Conservation (phyloP, 306 rosid species). For the Erythrophleum fordii region DNA sequence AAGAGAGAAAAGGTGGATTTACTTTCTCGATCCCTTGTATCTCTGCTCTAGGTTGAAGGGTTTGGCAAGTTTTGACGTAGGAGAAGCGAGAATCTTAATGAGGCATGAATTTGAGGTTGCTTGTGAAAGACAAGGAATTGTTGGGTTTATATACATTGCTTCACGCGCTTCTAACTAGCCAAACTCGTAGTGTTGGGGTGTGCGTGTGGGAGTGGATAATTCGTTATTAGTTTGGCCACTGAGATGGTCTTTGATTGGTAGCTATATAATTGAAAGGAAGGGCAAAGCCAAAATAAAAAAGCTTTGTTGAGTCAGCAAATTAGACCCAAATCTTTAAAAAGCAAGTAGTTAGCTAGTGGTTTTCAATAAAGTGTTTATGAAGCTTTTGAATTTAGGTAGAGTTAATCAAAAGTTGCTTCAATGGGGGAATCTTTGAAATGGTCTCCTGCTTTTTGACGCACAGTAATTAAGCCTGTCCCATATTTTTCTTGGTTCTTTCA, state of each 20-base stretch:
- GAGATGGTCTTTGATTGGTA: not conserved
- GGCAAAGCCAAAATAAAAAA: not conserved
- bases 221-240: not conserved
- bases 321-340: not conserved
- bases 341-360: slow-evolving; percentile 4
- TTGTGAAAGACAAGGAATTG: not conserved
- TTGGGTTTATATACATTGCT: not conserved
- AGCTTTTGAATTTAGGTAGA: not conserved
- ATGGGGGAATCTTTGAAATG: not conserved
- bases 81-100: slow-evolving; percentile 1
- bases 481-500: not conserved
- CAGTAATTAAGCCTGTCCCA: not conserved
- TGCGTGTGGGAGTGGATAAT: slow-evolving; percentile 19
- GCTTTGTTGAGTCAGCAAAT: slow-evolving; percentile 5
- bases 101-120: not conserved
- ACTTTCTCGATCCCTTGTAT: slow-evolving; percentile 16
- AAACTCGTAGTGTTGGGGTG: not conserved
- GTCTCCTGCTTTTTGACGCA: not conserved
- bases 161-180: not conserved
- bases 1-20: not conserved
- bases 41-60: slow-evolving; percentile 28
- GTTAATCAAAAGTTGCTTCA: not conserved
- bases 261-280: not conserved
- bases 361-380: not conserved
- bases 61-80: slow-evolving; percentile 72